Evolutionary conservation across 148 eudicot species (phyloP), one percentile per base, ranked within the genome.

Genomic region (Persicaria tinctoria): DNA sequence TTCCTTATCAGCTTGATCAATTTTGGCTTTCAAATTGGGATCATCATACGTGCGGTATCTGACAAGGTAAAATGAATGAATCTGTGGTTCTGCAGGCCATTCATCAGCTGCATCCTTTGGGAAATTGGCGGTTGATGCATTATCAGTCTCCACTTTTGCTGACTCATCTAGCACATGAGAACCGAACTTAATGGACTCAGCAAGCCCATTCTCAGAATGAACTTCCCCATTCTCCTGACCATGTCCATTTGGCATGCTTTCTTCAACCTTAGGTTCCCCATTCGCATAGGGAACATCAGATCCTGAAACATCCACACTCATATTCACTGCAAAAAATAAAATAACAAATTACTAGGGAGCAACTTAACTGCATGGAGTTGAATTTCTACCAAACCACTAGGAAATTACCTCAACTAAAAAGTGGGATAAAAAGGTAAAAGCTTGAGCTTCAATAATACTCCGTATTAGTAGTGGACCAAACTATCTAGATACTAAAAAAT

Each of bases 21-120:
- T 46, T 74, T 85, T 81, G 69, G 78, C 84, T 84, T 84, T 95
- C 80, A 90, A 73, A 44, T 74, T 87, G 27, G 91, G 91, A 79
- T 95, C 97, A 1, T 95, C 99, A 13, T 70, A 83, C 5, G 81
- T 23, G 9, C 97, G 85, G 78, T 84, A 87, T 80, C 77, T 92
- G 73, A 85, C 84, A 62, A 88, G 73, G 76, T 85, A 90, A 78
- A 92, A 90, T 1, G 84, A 77, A 83, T 95, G 87, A 46, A 83
- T 55, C 86, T 87, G 79, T 46, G 73, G 73, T 14, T 83, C 84
- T 62, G 70, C 91, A 14, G 97, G 93, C 99, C 99, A 92, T 53
- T 95, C 96, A 63, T 90, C 93, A 83, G 78, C 89, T 32, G 86
- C 97, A 80, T 90, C 85, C 87, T 86, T 92, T 0, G 92, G 90